Percentiles rank a stretch among this genome's conserved stretches.
Evolutionary conservation across 257 asterid species (phyloP).

Genomic region (Ehretia macrophylla): DNA sequence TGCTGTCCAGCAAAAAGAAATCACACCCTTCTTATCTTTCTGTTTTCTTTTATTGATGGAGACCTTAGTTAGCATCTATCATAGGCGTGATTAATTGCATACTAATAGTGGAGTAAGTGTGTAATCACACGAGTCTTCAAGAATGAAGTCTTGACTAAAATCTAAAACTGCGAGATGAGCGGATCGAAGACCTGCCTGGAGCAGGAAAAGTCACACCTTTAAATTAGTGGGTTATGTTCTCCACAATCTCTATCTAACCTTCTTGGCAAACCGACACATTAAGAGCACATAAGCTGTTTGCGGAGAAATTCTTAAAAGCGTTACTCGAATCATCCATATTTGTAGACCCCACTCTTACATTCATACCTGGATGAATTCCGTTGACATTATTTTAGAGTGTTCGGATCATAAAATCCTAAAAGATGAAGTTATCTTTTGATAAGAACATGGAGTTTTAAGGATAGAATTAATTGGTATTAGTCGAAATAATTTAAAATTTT

Average conservation of each 20-base stretch:
- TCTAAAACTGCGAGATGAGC: neutral
- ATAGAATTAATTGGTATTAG: no score
- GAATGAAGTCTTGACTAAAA: neutral
- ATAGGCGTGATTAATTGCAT: slow-evolving; percentile 1
- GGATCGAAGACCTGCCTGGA: neutral
- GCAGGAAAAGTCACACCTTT: neutral
- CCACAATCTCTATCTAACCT: neutral
- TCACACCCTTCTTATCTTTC: neutral
- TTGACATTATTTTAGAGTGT: no score
- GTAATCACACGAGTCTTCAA: neutral
- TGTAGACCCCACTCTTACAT: no score
- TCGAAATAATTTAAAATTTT: no score
- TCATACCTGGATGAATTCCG: no score
- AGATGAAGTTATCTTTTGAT: no score
- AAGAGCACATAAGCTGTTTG: no score
- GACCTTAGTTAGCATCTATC: neutral
- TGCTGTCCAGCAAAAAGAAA: neutral
- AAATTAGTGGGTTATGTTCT: neutral
- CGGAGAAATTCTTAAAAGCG: no score
- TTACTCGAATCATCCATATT: no score
- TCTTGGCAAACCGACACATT: neutral
- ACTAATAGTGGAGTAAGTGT: neutral
- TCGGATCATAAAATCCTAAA: no score
- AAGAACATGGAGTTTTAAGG: no score
- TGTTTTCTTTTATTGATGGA: neutral